Conservation (phyloP, 2,329 filamentous ascomycete species). For the Monilinia fructicola region DNA sequence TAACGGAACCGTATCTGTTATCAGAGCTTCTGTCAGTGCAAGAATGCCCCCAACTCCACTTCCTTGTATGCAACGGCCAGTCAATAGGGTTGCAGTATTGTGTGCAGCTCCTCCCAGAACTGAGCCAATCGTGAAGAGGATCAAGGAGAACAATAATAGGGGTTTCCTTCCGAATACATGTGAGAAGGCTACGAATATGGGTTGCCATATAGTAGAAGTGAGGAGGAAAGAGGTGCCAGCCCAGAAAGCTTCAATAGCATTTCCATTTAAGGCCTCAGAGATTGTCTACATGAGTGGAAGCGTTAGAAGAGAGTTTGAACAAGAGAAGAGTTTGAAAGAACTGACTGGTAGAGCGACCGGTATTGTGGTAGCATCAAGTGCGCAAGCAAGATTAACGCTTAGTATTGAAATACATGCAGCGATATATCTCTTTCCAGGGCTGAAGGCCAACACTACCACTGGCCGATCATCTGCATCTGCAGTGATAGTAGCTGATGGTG, state of each 20-base stretch:
- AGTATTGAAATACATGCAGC: slow-evolving; percentile 6
- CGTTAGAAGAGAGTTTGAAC: slow-evolving; percentile 27
- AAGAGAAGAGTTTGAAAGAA: slow-evolving; percentile 3
- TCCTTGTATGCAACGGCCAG: slow-evolving; percentile 47
- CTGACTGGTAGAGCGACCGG: slow-evolving; percentile 32
- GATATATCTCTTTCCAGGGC: slow-evolving; percentile 4
- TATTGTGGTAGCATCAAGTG: slow-evolving; percentile 64
- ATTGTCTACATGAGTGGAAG: slow-evolving; percentile 45
- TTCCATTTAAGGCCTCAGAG: slow-evolving; percentile 52
- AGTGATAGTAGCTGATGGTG: background rate
- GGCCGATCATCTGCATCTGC: background rate
- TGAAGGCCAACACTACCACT: background rate
- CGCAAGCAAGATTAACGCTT: slow-evolving; percentile 51
- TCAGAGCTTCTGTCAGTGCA: slow-evolving; percentile 46
- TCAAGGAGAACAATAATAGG: slow-evolving; percentile 29
- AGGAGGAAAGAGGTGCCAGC: slow-evolving; percentile 65
- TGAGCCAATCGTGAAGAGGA: slow-evolving; percentile 30
- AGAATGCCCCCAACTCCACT: slow-evolving; percentile 52
- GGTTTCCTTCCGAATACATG: slow-evolving; percentile 31
- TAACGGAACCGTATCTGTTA: slow-evolving; percentile 48
- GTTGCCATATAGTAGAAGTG: slow-evolving; percentile 59
- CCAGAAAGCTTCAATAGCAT: slow-evolving; percentile 64
- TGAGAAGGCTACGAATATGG: slow-evolving; percentile 40
- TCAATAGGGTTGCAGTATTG: slow-evolving; percentile 33
- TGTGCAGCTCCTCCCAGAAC: slow-evolving; percentile 40